Conservation (phyloP, 345 rosid species). For the Murraya paniculata region DNA sequence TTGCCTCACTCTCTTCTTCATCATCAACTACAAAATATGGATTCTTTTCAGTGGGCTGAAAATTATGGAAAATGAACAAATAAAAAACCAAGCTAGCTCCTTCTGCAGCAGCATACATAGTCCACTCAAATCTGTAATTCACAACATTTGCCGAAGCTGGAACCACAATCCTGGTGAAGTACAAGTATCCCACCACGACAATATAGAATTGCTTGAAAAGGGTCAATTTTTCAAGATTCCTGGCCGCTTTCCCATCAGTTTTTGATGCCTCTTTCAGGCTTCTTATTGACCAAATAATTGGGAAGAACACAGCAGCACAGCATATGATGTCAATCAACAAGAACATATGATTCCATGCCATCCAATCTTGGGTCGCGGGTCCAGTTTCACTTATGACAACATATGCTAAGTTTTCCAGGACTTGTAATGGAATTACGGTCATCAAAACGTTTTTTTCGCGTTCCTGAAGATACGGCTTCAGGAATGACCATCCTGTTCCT, state of each 20-base stretch:
- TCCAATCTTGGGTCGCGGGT: constrained; percentile 47
- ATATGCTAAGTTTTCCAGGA: constrained; percentile 50
- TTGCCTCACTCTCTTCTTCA: constrained; percentile 33
- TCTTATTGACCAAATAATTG: constrained; percentile 55
- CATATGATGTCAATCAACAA: constrained; percentile 45
- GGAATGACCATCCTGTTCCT: constrained; percentile 60
- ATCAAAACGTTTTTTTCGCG: constrained; percentile 50
- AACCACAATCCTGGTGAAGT: constrained; percentile 48
- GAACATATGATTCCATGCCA: constrained; percentile 51
- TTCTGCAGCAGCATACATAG: constrained; percentile 28
- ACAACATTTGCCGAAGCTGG: constrained; percentile 32
- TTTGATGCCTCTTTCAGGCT: constrained; percentile 45
- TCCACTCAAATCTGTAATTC: constrained; percentile 40
- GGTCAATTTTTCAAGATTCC: constrained; percentile 45
- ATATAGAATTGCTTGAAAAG: constrained; percentile 54
- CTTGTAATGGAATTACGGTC: constrained; percentile 49
- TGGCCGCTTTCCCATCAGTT: constrained; percentile 45
- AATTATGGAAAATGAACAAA: constrained; percentile 39
- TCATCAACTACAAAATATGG: constrained; percentile 47
- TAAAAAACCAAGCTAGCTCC: constrained; percentile 49
- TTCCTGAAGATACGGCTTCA: constrained; percentile 54
- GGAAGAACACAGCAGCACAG: constrained; percentile 52
- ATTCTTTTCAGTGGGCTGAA: constrained; percentile 48
- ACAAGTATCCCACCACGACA: constrained; percentile 39
- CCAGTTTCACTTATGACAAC: constrained; percentile 45